Base-by-base conservation (phyloP, 2,329 filamentous ascomycete species). In the Elsinoe arachidis region DNA sequence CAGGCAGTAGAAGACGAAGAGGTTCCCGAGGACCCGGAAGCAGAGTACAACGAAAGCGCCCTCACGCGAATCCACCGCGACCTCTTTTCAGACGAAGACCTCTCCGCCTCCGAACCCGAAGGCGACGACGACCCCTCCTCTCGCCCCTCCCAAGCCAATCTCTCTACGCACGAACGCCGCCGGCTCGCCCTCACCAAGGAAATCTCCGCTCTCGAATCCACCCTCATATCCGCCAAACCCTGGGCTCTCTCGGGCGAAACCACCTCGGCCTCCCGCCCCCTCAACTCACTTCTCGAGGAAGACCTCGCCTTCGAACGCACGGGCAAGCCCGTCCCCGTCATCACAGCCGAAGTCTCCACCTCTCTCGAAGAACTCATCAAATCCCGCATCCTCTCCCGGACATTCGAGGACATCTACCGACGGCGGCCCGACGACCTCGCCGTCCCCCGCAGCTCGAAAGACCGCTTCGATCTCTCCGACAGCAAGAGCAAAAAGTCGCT, bases 261-360 rank as follows among this genome's bases (percentile, higher is more conserved):
- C 3, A 80, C 84, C 51, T 92, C 89, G 1, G 78, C 79, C 0
- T 89, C 93, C 63, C 82, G 93, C 35, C 93, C 93, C 0, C 70
- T 90, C 56, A 97, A 99, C 75, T 96, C 92, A 0, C 80, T 99
- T 2, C 82, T 99, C 1, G 91, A 97, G 68, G 84, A 97, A 73
- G 90, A 97, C 66, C 80, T 99, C 23, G 92, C 97, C 63, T 99
- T 97, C 68, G 93, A 99, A 73, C 85, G 95, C 65, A 84, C 89
- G 19, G 93, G 93, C 67, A 99, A 97, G 71, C 92, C 93, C 0
- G 87, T 97, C 0, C 90, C 92, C 1, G 88, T 97, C 60, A 90
- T 96, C 69, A 97, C 93, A 0, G 86, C 88, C 41, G 91, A 96
- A 70, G 80, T 95, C 39, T 95, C 85, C 56, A 91, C 96, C 70